Evolutionary conservation across 139 green algal genomes (phyloP).

Genomic region (Chlamydomonas sphaeroides): DNA sequence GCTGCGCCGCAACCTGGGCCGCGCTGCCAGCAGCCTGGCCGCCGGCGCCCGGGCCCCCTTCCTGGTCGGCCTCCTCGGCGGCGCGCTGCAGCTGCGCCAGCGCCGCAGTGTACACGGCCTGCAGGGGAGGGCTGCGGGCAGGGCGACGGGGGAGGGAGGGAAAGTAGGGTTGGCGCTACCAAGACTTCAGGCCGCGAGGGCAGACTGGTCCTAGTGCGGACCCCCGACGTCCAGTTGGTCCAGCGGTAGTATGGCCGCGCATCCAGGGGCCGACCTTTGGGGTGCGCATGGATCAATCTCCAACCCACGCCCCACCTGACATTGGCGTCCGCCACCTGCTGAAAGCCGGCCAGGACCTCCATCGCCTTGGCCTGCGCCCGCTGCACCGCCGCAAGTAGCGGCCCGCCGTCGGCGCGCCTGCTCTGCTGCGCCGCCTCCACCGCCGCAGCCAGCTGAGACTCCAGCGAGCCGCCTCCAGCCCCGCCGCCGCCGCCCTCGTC

Average conservation of each 20-base stretch:
- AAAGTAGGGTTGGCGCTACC: background rate
- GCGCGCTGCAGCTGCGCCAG: background rate
- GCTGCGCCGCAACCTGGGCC: background rate
- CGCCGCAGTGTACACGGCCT: conserved; percentile 4
- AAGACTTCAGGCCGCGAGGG: background rate
- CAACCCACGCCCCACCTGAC: background rate
- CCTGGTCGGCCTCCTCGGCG: background rate
- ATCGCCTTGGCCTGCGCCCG: too few relatives aligned
- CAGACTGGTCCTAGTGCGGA: too few relatives aligned
- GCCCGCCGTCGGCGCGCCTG: too few relatives aligned
- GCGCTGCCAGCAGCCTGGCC: background rate
- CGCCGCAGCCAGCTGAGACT: background rate
- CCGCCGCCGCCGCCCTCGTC: background rate
- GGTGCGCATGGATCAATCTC: too few relatives aligned
- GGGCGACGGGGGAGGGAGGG: background rate
- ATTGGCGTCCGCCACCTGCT: background rate
- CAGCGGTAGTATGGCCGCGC: too few relatives aligned
- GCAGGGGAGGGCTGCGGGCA: conserved; percentile 2
- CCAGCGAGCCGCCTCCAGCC: background rate
- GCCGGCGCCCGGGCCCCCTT: background rate
- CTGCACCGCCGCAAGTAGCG: too few relatives aligned
- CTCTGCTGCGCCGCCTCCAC: background rate
- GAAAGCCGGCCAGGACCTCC: background rate
- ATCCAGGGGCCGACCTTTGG: too few relatives aligned
- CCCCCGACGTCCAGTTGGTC: too few relatives aligned